Evolutionary conservation across 257 asterid species (phyloP).

Genomic region (Verbascum thapsus): DNA sequence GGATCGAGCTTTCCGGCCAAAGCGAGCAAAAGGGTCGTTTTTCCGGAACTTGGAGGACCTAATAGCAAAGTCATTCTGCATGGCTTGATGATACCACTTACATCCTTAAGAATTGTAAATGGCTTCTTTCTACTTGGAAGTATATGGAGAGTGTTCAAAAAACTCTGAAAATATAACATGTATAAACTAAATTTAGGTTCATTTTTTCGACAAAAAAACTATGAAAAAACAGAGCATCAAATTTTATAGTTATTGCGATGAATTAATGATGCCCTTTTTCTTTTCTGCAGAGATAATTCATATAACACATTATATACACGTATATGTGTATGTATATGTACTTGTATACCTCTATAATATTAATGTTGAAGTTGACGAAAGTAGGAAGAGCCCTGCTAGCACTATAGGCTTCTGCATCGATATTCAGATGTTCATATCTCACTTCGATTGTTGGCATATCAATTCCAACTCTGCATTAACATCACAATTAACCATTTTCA

Average conservation of each 20-base stretch:
- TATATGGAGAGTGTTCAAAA: conserved; percentile 42
- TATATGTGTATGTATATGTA: background rate
- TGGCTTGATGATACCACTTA: conserved; percentile 67
- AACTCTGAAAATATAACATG: conserved; percentile 28
- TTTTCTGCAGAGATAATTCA: too few species aligned
- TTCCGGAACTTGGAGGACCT: conserved; percentile 76
- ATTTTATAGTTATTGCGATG: too few species aligned
- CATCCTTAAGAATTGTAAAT: conserved; percentile 57
- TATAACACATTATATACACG: background rate
- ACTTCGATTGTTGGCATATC: conserved; percentile 61
- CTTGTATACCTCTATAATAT: conserved; percentile 41
- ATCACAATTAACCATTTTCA: background rate
- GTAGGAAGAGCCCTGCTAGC: conserved; percentile 53
- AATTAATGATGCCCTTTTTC: too few species aligned
- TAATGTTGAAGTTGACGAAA: conserved; percentile 47
- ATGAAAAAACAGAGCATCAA: too few species aligned
- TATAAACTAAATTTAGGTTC: background rate
- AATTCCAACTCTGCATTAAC: conserved; percentile 52
- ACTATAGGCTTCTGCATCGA: conserved; percentile 45
- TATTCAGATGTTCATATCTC: conserved; percentile 47
- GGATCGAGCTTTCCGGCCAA: conserved; percentile 72
- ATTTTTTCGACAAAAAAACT: too few species aligned
- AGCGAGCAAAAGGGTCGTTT: conserved; percentile 55
- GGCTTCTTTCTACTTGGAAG: conserved; percentile 55
- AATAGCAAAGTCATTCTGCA: conserved; percentile 62